Percentiles rank a stretch among this genome's conserved stretches.
Conservation (phyloP, 257 asterid species). For the Solanum pinnatisectum region DNA sequence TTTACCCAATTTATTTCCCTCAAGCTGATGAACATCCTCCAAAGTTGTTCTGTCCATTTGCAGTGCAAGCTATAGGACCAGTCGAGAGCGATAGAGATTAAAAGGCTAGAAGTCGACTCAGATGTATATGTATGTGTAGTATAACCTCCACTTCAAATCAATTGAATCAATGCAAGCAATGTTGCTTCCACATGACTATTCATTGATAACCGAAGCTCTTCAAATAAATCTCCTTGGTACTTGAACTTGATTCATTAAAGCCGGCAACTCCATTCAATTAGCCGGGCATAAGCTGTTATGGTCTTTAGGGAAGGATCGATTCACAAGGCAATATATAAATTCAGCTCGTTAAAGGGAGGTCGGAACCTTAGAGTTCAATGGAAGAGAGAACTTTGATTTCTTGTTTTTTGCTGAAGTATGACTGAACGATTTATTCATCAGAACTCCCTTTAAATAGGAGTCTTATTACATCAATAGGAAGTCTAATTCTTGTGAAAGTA, state of each 20-base stretch:
- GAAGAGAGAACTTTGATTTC: background rate
- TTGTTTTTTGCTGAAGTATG: background rate
- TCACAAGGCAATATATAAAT: background rate
- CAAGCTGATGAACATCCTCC: background rate
- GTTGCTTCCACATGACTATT: background rate
- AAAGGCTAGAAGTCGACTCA: too few species aligned
- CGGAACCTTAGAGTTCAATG: background rate
- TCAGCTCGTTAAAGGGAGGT: background rate
- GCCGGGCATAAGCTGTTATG: background rate
- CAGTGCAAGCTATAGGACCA: background rate
- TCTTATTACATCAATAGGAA: too few species aligned
- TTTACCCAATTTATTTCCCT: background rate
- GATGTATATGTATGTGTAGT: background rate
- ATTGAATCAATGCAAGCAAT: background rate
- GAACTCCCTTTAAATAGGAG: background rate
- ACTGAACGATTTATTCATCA: background rate
- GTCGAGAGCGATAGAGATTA: too few species aligned
- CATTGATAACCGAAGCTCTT: background rate
- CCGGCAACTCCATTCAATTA: background rate
- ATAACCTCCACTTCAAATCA: background rate
- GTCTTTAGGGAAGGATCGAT: background rate
- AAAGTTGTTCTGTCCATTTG: background rate
- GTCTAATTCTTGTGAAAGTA: too few species aligned
- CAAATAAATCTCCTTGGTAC: background rate
- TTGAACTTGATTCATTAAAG: background rate